Percentiles rank a stretch among this genome's conserved stretches.
Evolutionary conservation across 2,329 filamentous ascomycete genomes (phyloP).

Genomic region (Stylonectria norvegica): DNA sequence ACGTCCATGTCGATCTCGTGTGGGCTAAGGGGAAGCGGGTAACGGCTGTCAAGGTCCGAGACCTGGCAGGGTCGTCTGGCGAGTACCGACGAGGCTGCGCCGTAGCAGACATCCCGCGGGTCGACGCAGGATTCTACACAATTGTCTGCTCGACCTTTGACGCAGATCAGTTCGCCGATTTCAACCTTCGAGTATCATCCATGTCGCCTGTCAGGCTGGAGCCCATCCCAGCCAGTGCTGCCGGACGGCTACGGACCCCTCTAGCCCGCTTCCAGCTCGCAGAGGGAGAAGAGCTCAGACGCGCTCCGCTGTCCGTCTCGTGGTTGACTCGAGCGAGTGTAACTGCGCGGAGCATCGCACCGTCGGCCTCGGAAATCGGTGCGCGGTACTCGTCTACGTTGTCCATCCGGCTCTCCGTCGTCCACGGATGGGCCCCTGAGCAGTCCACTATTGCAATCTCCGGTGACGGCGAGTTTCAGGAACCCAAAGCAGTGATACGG

Average conservation of each 20-base stretch:
- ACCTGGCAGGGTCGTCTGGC: constrained; percentile 79
- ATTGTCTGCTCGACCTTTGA: constrained; percentile 91
- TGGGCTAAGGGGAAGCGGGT: constrained; percentile 73
- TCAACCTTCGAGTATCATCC: constrained; percentile 71
- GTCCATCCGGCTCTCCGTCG: constrained; percentile 66
- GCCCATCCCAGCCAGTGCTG: constrained; percentile 67
- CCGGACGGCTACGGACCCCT: constrained; percentile 65
- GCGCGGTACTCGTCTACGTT: constrained; percentile 43
- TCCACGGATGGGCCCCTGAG: constrained; percentile 68
- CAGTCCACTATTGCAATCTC: constrained; percentile 63
- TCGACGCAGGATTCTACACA: constrained; percentile 76
- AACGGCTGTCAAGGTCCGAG: constrained; percentile 64
- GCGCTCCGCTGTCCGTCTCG: constrained; percentile 37
- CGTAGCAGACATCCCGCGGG: constrained; percentile 56
- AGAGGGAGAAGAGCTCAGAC: constrained; percentile 37
- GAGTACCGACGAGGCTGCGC: constrained; percentile 83
- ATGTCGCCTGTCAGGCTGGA: constrained; percentile 53
- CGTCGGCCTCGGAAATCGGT: constrained; percentile 21
- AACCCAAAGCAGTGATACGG: constrained; percentile 62
- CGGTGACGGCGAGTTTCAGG: constrained; percentile 70
- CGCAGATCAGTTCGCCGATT: constrained; percentile 69
- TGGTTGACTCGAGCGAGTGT: constrained; percentile 56
- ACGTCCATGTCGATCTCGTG: constrained; percentile 80
- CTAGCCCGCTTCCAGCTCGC: constrained; percentile 55
- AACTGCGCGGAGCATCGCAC: constrained; percentile 30